These are phyloP conservation scores for Ceratobasidium sp. DNA, from an alignment of 1,284 basidiomycete genomes.

Conservation along the genomic window DNA sequence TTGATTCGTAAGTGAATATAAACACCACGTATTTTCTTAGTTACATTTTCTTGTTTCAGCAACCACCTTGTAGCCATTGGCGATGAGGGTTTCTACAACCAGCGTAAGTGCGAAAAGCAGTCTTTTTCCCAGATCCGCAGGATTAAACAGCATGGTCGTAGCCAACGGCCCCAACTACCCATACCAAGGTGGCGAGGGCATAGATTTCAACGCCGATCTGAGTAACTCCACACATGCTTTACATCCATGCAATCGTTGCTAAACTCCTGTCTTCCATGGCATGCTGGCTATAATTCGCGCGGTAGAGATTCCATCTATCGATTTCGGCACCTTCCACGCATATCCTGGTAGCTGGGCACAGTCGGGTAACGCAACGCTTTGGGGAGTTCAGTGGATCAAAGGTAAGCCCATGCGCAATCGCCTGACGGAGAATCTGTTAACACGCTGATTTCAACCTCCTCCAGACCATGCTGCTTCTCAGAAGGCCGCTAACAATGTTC, in stretches of 20 bases:
- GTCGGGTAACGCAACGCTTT: slow-evolving; percentile 51
- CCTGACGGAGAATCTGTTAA: neutral
- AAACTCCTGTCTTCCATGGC: neutral
- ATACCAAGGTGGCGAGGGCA: slow-evolving; percentile 50
- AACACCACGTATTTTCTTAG: no score
- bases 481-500: slow-evolving; percentile 56
- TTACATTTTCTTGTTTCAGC: neutral
- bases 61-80: slow-evolving; percentile 40
- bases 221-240: neutral
- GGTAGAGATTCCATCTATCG: slow-evolving; percentile 58
- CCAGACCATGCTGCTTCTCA: slow-evolving; percentile 62
- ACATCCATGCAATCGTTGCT: neutral
- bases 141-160: neutral
- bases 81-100: slow-evolving; percentile 49
- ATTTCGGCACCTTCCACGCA: slow-evolving; percentile 68
- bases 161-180: slow-evolving; percentile 39
- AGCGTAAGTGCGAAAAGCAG: slow-evolving; percentile 15
- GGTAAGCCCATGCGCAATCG: neutral
- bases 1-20: slow-evolving; percentile 49
- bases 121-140: neutral
- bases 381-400: slow-evolving; percentile 54
- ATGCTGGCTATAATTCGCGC: neutral
- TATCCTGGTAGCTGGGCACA: slow-evolving; percentile 45
- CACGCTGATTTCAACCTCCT: slow-evolving; percentile 48
- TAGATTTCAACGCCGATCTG: slow-evolving; percentile 64